Base-by-base conservation (phyloP, 257 asterid genomes). In the Jacaranda mimosifolia region DNA sequence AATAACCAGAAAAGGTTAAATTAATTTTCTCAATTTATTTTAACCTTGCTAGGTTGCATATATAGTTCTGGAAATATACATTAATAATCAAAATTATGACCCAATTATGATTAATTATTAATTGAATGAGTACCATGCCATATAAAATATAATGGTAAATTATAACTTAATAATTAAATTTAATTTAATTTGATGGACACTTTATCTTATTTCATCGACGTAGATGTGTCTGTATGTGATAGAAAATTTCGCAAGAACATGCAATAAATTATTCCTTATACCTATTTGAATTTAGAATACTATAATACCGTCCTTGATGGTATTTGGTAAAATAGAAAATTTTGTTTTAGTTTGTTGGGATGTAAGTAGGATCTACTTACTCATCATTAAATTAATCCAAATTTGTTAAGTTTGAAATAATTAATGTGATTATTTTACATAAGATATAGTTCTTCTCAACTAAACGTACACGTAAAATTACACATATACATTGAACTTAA, bases 401-500 rank as follows among this genome's bases (percentile, higher is more conserved):
- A 77, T 46, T 51, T 58, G 42, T 49, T 15, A 62, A 65, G 49
- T 45, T 69, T 40, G 74, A 77, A 70, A 18, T 7, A 79, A 55
- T 35, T 39, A 52, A 63, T 76, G 6, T 21, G 63, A 79, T 77
- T 53, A 70, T 67, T 77, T 26, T 10, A 21, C 39, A 56, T 46
- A 39, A 74, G n/a, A 76, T 59, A 67, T 49, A 39, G 18, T 53
- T 42, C 46, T 12, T 39, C 68, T 42, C 70, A 81, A 78, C 82
- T 57, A 72, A 76, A 73, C 63, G 3, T n/a, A 49, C 72, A 65
- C 79, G 45, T 55, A 62, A 38, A 70, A 80, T 63, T 76, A 68
- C 73, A 64, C 80, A 55, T 10, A 63, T 79, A 83, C 90, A 79
- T 73, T 26, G 32, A 2, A 85, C 85, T 43, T 80, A 74, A 86